Conservation (phyloP, 495 filamentous ascomycete genomes). For the Trichocladium antarcticum region DNA sequence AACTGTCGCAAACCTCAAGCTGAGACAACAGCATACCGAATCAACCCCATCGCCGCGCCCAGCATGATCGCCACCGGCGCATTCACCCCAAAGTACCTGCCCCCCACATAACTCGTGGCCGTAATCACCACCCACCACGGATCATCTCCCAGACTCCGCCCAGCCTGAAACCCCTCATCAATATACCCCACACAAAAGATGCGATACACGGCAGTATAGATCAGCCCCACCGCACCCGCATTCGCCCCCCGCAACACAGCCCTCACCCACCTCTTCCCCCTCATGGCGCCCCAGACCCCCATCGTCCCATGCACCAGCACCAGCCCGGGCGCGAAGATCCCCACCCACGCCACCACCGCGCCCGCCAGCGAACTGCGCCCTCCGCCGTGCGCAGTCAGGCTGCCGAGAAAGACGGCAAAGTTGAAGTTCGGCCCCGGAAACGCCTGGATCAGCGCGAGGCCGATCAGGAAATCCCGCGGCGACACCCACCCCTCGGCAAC, state of each 20-base stretch:
- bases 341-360: conserved; percentile 54
- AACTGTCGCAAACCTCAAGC: no score
- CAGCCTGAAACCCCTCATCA: conserved; percentile 40
- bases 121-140: conserved; percentile 46
- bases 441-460: conserved; percentile 70
- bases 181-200: conserved; percentile 71
- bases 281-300: conserved; percentile 55
- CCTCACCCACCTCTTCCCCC: conserved; percentile 44
- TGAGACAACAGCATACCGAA: conserved; percentile 44
- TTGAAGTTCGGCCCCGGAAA: conserved; percentile 87
- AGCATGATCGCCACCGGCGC: conserved; percentile 46
- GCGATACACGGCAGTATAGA: conserved; percentile 79
- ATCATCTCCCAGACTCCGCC: conserved; percentile 50
- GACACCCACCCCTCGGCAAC: conserved; percentile 72
- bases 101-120: conserved; percentile 43
- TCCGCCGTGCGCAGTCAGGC: conserved; percentile 40
- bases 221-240: conserved; percentile 64
- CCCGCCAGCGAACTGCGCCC: conserved; percentile 25
- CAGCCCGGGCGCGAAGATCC: conserved; percentile 65
- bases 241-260: conserved; percentile 57
- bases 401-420: conserved; percentile 69
- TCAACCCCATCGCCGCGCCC: conserved; percentile 47
- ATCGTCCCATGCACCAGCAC: conserved; percentile 54
- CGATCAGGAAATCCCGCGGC: conserved; percentile 68
- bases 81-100: conserved; percentile 45